Conservation (phyloP, 306 rosid genomes). For the Ormosia semicastrata region DNA sequence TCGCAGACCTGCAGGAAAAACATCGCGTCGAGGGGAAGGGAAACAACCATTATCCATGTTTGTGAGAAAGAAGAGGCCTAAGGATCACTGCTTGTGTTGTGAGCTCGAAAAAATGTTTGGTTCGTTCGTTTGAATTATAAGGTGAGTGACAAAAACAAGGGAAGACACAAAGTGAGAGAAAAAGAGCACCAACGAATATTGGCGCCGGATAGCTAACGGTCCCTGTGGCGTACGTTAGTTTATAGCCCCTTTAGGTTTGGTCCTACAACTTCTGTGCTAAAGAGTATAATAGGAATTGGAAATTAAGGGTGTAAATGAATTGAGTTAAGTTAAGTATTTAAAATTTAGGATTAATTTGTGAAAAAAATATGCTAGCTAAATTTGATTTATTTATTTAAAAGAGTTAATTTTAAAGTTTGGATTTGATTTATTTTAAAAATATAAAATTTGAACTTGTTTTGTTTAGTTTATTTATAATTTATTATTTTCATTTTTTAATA, state of each 20-base stretch:
- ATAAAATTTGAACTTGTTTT: no score
- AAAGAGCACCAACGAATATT: constrained; percentile 53
- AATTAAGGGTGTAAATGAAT: no score
- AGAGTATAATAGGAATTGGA: neutral
- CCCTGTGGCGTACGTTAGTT: constrained; percentile 48
- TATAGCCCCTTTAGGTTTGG: constrained; percentile 28
- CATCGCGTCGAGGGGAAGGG: constrained; percentile 67
- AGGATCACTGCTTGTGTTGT: constrained; percentile 20
- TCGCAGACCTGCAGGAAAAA: constrained; percentile 84
- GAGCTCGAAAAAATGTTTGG: constrained; percentile 34
- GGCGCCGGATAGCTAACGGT: constrained; percentile 75
- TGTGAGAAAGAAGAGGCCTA: constrained; percentile 22
- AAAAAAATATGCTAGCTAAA: no score
- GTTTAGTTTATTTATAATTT: no score
- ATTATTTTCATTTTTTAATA: no score
- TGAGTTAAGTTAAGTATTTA: no score
- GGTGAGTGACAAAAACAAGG: neutral
- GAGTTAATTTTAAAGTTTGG: no score
- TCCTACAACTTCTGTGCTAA: constrained; percentile 18
- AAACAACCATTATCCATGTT: constrained; percentile 83
- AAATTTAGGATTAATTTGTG: no score
- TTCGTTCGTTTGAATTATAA: constrained; percentile 55
- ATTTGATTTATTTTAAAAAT: no score
- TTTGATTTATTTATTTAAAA: no score
- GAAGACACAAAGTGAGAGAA: neutral